phyloP scores from a whole-genome alignment of 1,284 basidiomycete species.

The Fomitopsis schrenkii region DNA sequence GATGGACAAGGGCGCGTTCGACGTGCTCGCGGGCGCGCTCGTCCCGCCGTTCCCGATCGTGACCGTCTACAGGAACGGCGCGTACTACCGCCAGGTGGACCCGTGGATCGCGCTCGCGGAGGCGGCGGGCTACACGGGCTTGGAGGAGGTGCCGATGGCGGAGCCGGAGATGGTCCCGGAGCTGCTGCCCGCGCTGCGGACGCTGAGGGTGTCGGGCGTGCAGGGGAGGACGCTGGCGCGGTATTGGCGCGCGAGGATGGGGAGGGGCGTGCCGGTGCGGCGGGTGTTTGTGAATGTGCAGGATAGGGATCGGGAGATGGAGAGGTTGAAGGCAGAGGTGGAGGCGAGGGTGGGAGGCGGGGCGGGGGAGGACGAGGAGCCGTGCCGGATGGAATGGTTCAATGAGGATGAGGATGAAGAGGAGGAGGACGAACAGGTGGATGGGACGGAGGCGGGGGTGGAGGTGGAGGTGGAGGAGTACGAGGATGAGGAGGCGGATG shows the following conservation, averaged over 20 bases:
- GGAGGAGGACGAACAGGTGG: constrained; percentile 13
- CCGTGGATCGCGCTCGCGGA: neutral
- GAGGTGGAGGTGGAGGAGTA: neutral
- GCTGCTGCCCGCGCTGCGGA: constrained; percentile 22
- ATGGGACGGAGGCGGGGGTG: constrained; percentile 5
- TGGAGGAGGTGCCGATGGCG: neutral
- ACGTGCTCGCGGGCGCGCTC: constrained; percentile 26
- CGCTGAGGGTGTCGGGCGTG: constrained; percentile 22
- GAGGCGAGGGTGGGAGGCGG: constrained; percentile 4
- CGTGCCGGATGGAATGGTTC: constrained; percentile 19
- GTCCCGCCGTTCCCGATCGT: neutral
- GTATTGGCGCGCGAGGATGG: constrained; percentile 13
- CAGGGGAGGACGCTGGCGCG: constrained; percentile 11
- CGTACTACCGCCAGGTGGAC: neutral
- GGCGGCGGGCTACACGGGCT: neutral
- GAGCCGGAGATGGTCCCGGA: neutral
- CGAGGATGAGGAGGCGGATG: neutral
- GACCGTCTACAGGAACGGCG: neutral
- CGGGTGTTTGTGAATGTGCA: constrained; percentile 22
- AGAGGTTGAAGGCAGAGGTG: constrained; percentile 15
- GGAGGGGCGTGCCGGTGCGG: constrained; percentile 13
- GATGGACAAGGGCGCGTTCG: constrained; percentile 32
- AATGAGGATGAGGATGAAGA: constrained; percentile 19
- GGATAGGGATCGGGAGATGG: constrained; percentile 18
- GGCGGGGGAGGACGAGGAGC: constrained; percentile 11